These are phyloP conservation scores for Cladorrhinum sp. DNA, from an alignment of 2,329 filamentous ascomycete genomes.

Conservation along the genomic window DNA sequence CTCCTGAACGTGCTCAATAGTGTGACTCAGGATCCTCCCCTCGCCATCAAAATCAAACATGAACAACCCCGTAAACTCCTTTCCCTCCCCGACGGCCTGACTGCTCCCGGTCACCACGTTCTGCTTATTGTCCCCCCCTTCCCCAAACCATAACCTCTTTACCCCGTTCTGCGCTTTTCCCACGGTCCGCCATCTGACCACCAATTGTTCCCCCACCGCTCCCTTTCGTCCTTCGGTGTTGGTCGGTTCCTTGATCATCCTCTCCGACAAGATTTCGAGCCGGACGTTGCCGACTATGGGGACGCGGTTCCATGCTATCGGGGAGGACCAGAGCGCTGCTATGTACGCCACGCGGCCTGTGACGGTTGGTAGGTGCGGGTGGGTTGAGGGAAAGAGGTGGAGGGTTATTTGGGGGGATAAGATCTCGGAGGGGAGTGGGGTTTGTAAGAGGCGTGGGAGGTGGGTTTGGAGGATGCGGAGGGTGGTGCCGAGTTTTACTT, in stretches of 20 bases:
- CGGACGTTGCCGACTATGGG: conserved; percentile 88
- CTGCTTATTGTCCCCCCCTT: conserved; percentile 8
- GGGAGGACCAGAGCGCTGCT: conserved; percentile 92
- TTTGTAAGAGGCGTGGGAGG: conserved; percentile 64
- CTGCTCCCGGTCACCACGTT: conserved; percentile 37
- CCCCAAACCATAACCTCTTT: conserved; percentile 27
- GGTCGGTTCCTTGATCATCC: conserved; percentile 66
- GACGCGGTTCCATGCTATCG: conserved; percentile 90
- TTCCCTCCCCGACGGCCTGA: conserved; percentile 52
- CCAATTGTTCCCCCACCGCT: conserved; percentile 70
- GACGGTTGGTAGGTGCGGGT: conserved; percentile 87
- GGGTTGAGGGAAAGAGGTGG: conserved; percentile 70
- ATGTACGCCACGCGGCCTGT: conserved; percentile 87
- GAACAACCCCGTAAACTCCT: conserved; percentile 87
- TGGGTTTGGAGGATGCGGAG: conserved; percentile 63
- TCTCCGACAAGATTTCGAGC: conserved; percentile 83
- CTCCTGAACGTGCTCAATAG: conserved; percentile 89
- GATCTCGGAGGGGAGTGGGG: conserved; percentile 68
- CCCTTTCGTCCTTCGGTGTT: conserved; percentile 40
- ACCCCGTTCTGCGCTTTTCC: conserved; percentile 45
- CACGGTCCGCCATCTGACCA: conserved; percentile 83
- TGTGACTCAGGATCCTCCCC: conserved; percentile 80
- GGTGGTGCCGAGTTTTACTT: conserved; percentile 61
- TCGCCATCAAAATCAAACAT: conserved; percentile 92
- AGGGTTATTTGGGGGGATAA: conserved; percentile 71